Evolutionary conservation across 140 eudicot genomes (phyloP).

Genomic region (Oenanthe javanica): DNA sequence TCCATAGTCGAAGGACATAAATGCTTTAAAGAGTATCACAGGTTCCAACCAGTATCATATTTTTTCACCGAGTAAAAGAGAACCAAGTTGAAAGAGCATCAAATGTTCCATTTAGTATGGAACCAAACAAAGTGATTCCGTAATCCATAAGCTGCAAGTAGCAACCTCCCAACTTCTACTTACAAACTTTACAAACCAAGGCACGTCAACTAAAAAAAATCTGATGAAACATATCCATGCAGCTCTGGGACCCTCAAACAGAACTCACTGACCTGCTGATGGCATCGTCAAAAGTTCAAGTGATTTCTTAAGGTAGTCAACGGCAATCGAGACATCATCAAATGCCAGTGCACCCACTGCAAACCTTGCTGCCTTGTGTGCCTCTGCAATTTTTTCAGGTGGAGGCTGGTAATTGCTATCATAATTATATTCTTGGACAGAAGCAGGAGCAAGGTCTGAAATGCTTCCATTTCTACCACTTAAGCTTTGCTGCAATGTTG

Average conservation of each 20-base stretch:
- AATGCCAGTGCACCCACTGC: conserved; percentile 96
- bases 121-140: neutral
- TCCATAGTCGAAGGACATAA: neutral
- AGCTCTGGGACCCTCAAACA: neutral
- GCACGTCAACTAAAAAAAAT: neutral
- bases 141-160: neutral
- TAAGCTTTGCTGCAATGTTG: conserved; percentile 41
- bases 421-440: conserved; percentile 46
- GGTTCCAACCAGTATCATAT: neutral
- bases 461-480: conserved; percentile 35
- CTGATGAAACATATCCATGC: neutral
- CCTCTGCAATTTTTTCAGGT: conserved; percentile 86
- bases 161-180: neutral
- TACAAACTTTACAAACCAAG: conserved; percentile 10
- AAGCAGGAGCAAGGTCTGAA: conserved; percentile 26
- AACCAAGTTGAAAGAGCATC: neutral
- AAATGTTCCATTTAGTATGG: neutral
- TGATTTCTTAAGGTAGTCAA: conserved; percentile 73
- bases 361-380: conserved; percentile 94
- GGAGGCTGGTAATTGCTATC: conserved; percentile 85
- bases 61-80: too few species aligned
- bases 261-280: conserved; percentile 53
- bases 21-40: neutral
- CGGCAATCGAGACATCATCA: conserved; percentile 84
- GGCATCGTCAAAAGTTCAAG: conserved; percentile 83